Conservation (phyloP, 345 rosid species). For the Eucalyptus microcorys region DNA sequence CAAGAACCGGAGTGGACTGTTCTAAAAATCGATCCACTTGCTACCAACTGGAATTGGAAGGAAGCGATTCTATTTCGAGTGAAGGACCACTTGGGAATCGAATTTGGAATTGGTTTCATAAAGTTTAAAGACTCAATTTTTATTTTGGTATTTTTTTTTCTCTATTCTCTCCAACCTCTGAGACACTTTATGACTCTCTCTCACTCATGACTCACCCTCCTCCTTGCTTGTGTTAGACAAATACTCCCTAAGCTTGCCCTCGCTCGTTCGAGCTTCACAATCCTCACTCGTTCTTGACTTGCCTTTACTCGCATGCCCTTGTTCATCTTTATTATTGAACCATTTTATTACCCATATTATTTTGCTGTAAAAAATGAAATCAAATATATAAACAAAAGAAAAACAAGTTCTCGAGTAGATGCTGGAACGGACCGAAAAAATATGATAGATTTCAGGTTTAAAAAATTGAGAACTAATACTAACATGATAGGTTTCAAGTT, state of each 20-base stretch:
- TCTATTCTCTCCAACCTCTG: too few relatives aligned
- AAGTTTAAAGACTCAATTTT: too few relatives aligned
- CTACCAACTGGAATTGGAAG: accelerated
- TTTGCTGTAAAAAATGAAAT: too few relatives aligned
- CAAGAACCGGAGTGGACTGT: accelerated
- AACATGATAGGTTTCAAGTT: too few relatives aligned
- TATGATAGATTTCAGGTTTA: too few relatives aligned
- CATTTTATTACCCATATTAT: too few relatives aligned
- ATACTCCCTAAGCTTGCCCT: background rate
- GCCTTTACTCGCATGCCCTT: background rate
- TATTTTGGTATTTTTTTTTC: background rate
- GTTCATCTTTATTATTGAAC: background rate
- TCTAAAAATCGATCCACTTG: accelerated
- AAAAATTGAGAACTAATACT: too few relatives aligned
- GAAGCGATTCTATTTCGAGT: background rate
- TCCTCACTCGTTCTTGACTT: too few relatives aligned
- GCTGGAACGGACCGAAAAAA: accelerated
- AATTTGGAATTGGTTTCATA: background rate
- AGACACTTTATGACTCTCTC: background rate
- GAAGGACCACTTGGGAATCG: background rate
- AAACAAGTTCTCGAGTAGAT: too few relatives aligned
- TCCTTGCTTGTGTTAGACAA: background rate
- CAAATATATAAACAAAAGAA: accelerated
- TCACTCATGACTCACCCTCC: background rate
- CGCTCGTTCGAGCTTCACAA: accelerated